A percentile compares a stretch with the other conserved stretches of the same genome.
Conservation (phyloP, 2,329 filamentous ascomycete genomes). For the Tolypocladium ophioglossoides region DNA sequence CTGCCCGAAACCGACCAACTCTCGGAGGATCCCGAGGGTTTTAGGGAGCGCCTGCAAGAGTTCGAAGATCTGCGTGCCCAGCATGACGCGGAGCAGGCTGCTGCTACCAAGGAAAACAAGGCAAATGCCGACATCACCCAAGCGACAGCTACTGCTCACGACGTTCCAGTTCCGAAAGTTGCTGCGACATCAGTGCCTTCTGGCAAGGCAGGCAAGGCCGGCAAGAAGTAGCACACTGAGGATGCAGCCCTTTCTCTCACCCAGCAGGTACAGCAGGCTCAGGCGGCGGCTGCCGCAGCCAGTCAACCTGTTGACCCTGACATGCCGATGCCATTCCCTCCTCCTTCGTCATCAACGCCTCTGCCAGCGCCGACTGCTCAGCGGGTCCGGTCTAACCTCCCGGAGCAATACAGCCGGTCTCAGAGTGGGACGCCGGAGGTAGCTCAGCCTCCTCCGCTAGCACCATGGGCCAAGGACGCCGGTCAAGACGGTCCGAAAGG, state of each 20-base stretch:
- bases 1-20: slow-evolving; percentile 42
- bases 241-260: slow-evolving; percentile 53
- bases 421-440: slow-evolving; percentile 66
- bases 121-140: background rate
- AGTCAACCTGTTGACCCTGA: slow-evolving; percentile 42
- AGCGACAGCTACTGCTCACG: background rate
- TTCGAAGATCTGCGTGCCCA: slow-evolving; percentile 73
- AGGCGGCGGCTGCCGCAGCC: slow-evolving; percentile 32
- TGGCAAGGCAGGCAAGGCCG: slow-evolving; percentile 1
- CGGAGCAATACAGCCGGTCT: slow-evolving; percentile 62
- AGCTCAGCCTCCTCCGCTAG: slow-evolving; percentile 58
- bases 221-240: slow-evolving; percentile 20
- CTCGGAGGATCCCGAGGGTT: slow-evolving; percentile 44
- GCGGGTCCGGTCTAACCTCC: slow-evolving; percentile 71
- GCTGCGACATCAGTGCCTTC: slow-evolving; percentile 1
- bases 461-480: slow-evolving; percentile 89
- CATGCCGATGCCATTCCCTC: slow-evolving; percentile 66
- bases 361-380: slow-evolving; percentile 84
- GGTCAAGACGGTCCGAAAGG: slow-evolving; percentile 63
- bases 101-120: slow-evolving; percentile 7
- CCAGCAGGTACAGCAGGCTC: slow-evolving; percentile 74
- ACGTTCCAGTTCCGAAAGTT: slow-evolving; percentile 2
- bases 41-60: slow-evolving; percentile 65
- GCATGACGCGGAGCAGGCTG: slow-evolving; percentile 46
- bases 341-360: slow-evolving; percentile 67